Base-by-base conservation (phyloP, 164 flowering plant genomes). In the Tetracentron sinense region DNA sequence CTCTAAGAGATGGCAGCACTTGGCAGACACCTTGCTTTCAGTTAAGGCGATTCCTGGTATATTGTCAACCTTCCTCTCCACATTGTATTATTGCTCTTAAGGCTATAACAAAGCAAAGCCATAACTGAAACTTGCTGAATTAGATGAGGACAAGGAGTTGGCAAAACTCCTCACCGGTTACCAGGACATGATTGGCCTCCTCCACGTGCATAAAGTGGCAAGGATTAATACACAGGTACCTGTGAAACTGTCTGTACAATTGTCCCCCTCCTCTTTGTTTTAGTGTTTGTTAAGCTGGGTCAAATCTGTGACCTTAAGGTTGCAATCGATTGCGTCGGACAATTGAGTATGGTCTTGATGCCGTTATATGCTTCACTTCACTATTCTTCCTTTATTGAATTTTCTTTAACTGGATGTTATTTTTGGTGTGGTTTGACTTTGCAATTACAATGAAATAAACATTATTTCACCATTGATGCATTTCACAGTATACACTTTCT, bases 81-180 rank as follows among this genome's bases (percentile, higher is more conserved):
- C 11, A 63, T 35, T 22, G 14, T 61, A 4, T 16, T 42, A 29
- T 16, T 22, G 1, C 25, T 23, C 1, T 23, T 56, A 1, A 26
- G 53, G 4, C 7, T n/a, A 4, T 52, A 11, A 38, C 25, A 28
- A 35, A 7, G 19, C 42, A 47, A 31, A 61, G 52, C 35, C 22
- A 50, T 19, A 2, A 21, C n/a, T 25, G 7, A 53, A 28, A 23
- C 44, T 46, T 50, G 17, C 54, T 38, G 17, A 33, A 30, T 38
- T 77, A 91, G 97, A 91, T 69, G 93, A 89, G 68, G 97, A 91
- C 82, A 94, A 86, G 75, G 98, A 94, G 54, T 63, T 94, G 69
- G 89, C 82, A 22, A 79, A 83, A 68, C 98, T 94, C 52, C 92
- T 94, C 15, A 89, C 95, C 20, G 97, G 94, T 59, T 94, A 94